These are phyloP conservation scores for Backusella macrospora DNA, from an alignment of 192 early-diverging fungal species.

Conservation along the genomic window DNA sequence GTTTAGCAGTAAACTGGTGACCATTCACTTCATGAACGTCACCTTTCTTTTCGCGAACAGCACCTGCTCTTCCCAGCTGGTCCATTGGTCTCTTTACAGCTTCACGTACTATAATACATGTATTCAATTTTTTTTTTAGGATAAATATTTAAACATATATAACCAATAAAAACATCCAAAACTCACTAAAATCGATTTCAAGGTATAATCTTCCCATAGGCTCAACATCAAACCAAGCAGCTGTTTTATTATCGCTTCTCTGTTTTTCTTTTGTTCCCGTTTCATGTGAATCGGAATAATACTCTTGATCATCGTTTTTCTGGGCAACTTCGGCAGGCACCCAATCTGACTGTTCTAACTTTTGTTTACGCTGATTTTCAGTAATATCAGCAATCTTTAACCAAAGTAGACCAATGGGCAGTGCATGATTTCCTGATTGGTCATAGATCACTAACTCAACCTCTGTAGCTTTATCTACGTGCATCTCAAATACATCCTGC, in stretches of 20 bases:
- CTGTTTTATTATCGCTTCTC: slow-evolving; percentile 46
- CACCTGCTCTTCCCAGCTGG: slow-evolving; percentile 71
- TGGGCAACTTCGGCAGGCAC: slow-evolving; percentile 44
- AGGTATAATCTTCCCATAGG: slow-evolving; percentile 86
- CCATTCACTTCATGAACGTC: slow-evolving; percentile 85
- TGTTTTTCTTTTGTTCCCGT: background rate
- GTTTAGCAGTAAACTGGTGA: slow-evolving; percentile 86
- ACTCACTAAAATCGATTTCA: slow-evolving; percentile 80
- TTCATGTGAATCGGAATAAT: background rate
- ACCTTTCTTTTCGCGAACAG: slow-evolving; percentile 79
- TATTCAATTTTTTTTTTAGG: background rate
- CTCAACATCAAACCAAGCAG: slow-evolving; percentile 88
- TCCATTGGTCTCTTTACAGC: slow-evolving; percentile 48
- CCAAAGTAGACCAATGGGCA: slow-evolving; percentile 89
- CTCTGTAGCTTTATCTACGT: slow-evolving; percentile 89
- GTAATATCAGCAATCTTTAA: slow-evolving; percentile 92
- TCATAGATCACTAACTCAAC: slow-evolving; percentile 91
- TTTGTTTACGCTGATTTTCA: slow-evolving; percentile 76
- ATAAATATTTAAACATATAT: background rate
- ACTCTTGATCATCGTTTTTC: slow-evolving; percentile 12
- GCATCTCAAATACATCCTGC: slow-evolving; percentile 85
- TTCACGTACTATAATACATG: slow-evolving; percentile 31
- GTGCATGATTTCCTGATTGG: slow-evolving; percentile 40
- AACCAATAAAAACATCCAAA: background rate
- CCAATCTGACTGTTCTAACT: slow-evolving; percentile 62